Evolutionary conservation across 305 asterid genomes (phyloP), one percentile per base, ranked within the genome.

Genomic region (Galium porrigens): DNA sequence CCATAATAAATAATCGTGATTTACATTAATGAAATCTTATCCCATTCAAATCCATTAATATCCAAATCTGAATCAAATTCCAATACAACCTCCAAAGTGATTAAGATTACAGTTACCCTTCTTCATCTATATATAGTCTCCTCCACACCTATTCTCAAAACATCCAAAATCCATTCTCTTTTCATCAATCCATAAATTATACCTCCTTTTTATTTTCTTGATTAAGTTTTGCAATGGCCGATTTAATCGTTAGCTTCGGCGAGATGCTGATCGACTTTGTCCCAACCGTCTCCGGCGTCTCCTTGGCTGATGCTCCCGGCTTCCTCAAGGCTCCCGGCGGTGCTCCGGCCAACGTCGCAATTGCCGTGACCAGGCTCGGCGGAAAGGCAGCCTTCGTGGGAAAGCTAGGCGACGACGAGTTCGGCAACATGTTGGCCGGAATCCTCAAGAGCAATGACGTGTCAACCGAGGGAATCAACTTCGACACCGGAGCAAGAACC

Each of bases 261-360:
- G 92, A 87, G 85, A 85, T 87, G 92, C 60, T 87, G 64, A 89
- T 89, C 72, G 96, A 89, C 62, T 89, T 86, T 46, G 95, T 89
- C 4, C 96, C 96, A 20, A 86, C 95, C 87, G 55, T 74, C 25
- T 89, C 96, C 77, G 96, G 96, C 66, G 95, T 89, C 0, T 89
- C 96, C 27, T 76, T 89, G 18, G 87, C 95, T 52, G 91, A 89
- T 65, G 96, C 96, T 56, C 95, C 85, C 9, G 91, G 84, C 0
- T 86, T 86, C 41, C 73, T 90, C 29, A 90, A 90, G 73, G 94
- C 97, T 0, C 97, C 97, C 15, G 94, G 95, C 1, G 95, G 91
- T 12, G 95, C 94, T 4, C 90, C 94, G 25, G 95, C 94, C 0
- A 83, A 84, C 78, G 89, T 79, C 25, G 90, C 95, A 12, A 90